Conservation (phyloP, 768 basidiomycete genomes). For the Aureoboletus auriporus region DNA sequence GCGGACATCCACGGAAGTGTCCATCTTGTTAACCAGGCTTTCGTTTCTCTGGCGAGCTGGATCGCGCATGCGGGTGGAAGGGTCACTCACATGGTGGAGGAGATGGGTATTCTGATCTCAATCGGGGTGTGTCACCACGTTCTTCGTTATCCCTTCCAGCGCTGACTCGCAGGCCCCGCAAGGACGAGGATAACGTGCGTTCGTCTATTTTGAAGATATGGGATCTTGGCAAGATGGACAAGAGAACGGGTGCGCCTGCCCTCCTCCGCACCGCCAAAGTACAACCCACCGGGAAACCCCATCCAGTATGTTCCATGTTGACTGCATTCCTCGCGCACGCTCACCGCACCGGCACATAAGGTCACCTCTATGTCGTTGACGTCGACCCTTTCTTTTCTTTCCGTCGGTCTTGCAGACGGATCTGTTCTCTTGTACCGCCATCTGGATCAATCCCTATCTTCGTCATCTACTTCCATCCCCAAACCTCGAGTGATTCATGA, state of each 20-base stretch:
- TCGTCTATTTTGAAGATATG: slow-evolving; percentile 82
- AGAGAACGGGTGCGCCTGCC: slow-evolving; percentile 55
- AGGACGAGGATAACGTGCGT: slow-evolving; percentile 74
- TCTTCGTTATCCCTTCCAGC: neutral
- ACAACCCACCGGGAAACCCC: slow-evolving; percentile 71
- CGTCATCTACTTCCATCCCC: slow-evolving; percentile 71
- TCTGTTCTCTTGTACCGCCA: slow-evolving; percentile 90
- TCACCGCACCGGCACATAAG: slow-evolving; percentile 28
- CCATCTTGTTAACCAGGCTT: slow-evolving; percentile 70
- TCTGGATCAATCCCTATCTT: slow-evolving; percentile 82
- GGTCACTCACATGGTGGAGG: slow-evolving; percentile 85
- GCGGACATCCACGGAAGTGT: slow-evolving; percentile 86
- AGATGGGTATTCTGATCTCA: slow-evolving; percentile 77
- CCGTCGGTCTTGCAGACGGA: slow-evolving; percentile 93
- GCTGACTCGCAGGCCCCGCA: slow-evolving; percentile 9
- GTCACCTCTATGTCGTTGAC: slow-evolving; percentile 81
- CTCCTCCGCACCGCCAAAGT: slow-evolving; percentile 75
- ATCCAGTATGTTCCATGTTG: slow-evolving; percentile 50
- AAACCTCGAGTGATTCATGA: slow-evolving; percentile 86
- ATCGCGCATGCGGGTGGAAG: slow-evolving; percentile 74
- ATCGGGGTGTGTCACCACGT: slow-evolving; percentile 63
- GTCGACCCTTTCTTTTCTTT: slow-evolving; percentile 72
- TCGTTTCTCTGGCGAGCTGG: slow-evolving; percentile 72
- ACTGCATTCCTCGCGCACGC: neutral
- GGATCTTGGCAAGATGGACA: slow-evolving; percentile 74